Evolutionary conservation across 495 filamentous ascomycete genomes (phyloP).

Genomic region (Penicillium coffeae): DNA sequence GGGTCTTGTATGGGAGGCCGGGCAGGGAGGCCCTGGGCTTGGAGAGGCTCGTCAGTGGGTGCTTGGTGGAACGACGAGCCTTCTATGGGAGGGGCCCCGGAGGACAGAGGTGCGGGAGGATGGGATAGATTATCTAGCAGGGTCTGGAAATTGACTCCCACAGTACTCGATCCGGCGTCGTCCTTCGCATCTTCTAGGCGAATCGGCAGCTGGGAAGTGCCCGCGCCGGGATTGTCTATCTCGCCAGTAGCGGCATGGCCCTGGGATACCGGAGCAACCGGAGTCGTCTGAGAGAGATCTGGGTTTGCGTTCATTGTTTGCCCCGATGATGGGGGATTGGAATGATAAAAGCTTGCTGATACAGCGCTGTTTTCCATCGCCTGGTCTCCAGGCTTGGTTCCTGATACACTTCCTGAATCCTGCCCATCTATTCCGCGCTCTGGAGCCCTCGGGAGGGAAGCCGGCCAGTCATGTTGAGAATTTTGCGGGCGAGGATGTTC

Average conservation of each 20-base stretch:
- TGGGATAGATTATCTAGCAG: constrained; percentile 50
- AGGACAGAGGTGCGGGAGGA: constrained; percentile 31
- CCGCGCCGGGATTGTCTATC: constrained; percentile 28
- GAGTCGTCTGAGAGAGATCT: constrained; percentile 36
- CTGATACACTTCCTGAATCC: constrained; percentile 23
- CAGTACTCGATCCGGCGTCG: constrained; percentile 17
- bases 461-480: constrained; percentile 18
- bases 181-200: constrained; percentile 28
- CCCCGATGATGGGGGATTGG: constrained; percentile 16
- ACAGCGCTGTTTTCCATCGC: constrained; percentile 21
- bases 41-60: constrained; percentile 32
- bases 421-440: constrained; percentile 2
- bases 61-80: constrained; percentile 34
- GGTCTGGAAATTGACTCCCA: constrained; percentile 50
- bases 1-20: constrained; percentile 53
- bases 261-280: constrained; percentile 52
- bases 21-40: constrained; percentile 41
- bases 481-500: constrained; percentile 13
- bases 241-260: constrained; percentile 28
- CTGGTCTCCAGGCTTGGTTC: constrained; percentile 13
- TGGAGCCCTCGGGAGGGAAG: not conserved
- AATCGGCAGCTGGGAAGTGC: constrained; percentile 15
- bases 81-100: constrained; percentile 25
- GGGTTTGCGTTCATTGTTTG: constrained; percentile 6
- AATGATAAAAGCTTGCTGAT: constrained; percentile 27